Percentiles rank a stretch among this genome's conserved stretches.
Conservation (phyloP, 148 eudicot genomes). For the Salicornia ramosissima region DNA sequence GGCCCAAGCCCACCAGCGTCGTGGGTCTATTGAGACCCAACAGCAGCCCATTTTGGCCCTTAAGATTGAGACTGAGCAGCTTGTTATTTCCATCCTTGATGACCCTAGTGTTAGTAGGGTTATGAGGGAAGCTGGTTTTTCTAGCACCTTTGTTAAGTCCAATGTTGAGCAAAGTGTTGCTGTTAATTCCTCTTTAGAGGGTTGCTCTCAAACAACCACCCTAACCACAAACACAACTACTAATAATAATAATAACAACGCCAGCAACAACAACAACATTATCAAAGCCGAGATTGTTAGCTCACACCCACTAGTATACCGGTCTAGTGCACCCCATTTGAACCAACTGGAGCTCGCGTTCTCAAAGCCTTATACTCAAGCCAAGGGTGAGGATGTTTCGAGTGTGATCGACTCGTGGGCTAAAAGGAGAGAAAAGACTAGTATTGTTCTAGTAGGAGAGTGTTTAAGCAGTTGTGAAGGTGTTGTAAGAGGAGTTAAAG, state of each 20-base stretch:
- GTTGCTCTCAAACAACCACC: conserved; percentile 28
- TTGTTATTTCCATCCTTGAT: conserved; percentile 72
- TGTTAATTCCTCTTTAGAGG: conserved; percentile 27
- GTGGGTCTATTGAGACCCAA: conserved; percentile 73
- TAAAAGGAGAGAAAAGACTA: conserved; percentile 49
- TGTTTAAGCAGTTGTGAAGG: conserved; percentile 43
- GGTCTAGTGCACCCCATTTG: background rate
- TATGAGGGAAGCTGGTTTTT: conserved; percentile 90
- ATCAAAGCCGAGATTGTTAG: conserved; percentile 8
- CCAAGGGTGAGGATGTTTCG: conserved; percentile 40
- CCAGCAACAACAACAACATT: background rate
- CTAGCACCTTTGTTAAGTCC: conserved; percentile 70
- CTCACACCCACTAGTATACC: conserved; percentile 9
- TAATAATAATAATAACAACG: conserved; percentile 16
- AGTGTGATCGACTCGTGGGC: conserved; percentile 46
- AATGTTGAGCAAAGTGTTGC: conserved; percentile 59
- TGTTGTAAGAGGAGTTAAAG: conserved; percentile 49
- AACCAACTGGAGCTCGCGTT: conserved; percentile 27
- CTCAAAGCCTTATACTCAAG: conserved; percentile 15
- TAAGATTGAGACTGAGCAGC: conserved; percentile 79
- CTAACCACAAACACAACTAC: background rate
- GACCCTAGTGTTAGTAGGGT: conserved; percentile 97
- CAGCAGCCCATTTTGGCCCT: conserved; percentile 76
- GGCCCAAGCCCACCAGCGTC: conserved; percentile 88
- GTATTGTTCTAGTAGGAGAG: conserved; percentile 54